phyloP scores from a whole-genome alignment of 805 yeast species.

The Teunomyces atbi region DNA sequence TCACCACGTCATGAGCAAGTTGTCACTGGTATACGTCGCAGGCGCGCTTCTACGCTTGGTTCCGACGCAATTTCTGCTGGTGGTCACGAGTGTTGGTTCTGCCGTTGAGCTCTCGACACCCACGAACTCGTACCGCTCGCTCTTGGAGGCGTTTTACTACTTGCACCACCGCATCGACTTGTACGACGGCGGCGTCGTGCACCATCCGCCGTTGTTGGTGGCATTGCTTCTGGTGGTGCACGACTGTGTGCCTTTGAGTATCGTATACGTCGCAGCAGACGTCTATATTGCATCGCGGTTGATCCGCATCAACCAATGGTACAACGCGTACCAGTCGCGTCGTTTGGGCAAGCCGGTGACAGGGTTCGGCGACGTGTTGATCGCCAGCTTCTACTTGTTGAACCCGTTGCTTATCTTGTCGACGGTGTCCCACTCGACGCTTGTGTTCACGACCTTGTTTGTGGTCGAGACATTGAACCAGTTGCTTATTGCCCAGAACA shows the following conservation, averaged over 20 bases:
- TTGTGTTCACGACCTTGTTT: constrained; percentile 57
- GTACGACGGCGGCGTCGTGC: constrained; percentile 83
- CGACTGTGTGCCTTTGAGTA: constrained; percentile 10
- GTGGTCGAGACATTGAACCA: constrained; percentile 47
- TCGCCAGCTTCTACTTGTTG: constrained; percentile 65
- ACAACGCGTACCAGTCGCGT: constrained; percentile 22
- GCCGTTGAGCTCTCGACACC: constrained; percentile 71
- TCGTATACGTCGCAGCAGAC: constrained; percentile 51
- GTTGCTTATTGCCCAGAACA: constrained; percentile 39
- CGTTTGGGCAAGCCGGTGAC: constrained; percentile 9
- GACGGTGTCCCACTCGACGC: constrained; percentile 66
- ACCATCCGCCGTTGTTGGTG: constrained; percentile 78
- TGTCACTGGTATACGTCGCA: constrained; percentile 19
- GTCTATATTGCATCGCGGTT: constrained; percentile 54
- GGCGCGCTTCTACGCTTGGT: constrained; percentile 35
- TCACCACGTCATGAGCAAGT: constrained; percentile 17
- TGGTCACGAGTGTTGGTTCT: constrained; percentile 30
- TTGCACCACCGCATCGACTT: constrained; percentile 56
- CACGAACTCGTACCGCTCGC: constrained; percentile 59
- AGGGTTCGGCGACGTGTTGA: constrained; percentile 40
- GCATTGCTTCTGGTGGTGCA: constrained; percentile 43
- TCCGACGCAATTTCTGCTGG: constrained; percentile 25
- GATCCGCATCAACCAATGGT: constrained; percentile 47
- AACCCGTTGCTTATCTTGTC: constrained; percentile 80
- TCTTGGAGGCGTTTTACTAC: constrained; percentile 31